Conservation (phyloP, 2,329 filamentous ascomycete genomes). For the Colletotrichum paranaense region DNA sequence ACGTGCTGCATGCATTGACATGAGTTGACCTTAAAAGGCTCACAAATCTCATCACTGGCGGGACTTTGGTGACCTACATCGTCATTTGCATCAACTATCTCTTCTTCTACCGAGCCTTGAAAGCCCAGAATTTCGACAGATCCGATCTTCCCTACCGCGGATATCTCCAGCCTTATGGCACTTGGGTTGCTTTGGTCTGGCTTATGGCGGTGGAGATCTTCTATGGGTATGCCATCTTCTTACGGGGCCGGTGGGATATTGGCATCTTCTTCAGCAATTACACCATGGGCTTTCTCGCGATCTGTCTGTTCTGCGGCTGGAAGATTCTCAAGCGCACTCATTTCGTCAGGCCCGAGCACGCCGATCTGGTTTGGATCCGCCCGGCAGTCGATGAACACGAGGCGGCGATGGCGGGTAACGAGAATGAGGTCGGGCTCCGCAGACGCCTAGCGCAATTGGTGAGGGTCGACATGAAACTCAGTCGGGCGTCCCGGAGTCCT, state of each 20-base stretch:
- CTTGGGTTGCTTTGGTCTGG: conserved; percentile 64
- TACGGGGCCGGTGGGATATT: conserved; percentile 52
- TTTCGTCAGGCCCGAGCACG: conserved; percentile 62
- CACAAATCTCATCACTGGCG: conserved; percentile 71
- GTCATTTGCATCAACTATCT: conserved; percentile 63
- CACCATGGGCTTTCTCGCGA: conserved; percentile 70
- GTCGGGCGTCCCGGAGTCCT: conserved; percentile 1
- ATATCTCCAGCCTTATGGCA: conserved; percentile 73
- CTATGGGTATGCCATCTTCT: conserved; percentile 73
- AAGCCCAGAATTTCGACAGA: conserved; percentile 61
- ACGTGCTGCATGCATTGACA: neutral
- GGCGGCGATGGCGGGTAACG: conserved; percentile 34
- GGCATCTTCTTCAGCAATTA: conserved; percentile 74
- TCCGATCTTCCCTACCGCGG: conserved; percentile 72
- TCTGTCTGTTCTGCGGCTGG: conserved; percentile 65
- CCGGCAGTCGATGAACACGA: conserved; percentile 70
- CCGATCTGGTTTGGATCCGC: conserved; percentile 69
- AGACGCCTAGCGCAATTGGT: neutral
- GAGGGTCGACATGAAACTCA: neutral
- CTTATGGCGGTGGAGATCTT: conserved; percentile 70
- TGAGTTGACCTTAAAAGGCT: conserved; percentile 43
- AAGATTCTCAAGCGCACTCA: conserved; percentile 70
- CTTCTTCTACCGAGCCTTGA: conserved; percentile 69
- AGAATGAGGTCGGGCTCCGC: neutral
- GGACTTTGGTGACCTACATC: conserved; percentile 8